phyloP scores from a whole-genome alignment of 2,329 filamentous ascomycete genomes.

The Arthrobotrys musiformis region DNA sequence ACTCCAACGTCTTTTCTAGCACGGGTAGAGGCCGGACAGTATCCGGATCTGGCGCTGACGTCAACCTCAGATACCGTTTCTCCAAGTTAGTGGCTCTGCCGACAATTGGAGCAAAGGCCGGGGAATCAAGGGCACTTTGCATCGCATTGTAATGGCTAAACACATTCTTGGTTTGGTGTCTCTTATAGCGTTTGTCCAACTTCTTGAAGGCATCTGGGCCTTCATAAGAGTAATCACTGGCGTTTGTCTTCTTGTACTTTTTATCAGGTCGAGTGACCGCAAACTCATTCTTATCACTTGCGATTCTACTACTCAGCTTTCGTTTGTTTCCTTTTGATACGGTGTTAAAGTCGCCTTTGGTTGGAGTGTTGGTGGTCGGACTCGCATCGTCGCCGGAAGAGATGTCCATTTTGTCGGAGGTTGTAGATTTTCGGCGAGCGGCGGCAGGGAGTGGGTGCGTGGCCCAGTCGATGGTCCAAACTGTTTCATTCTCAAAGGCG shows the following conservation, averaged over 20 bases:
- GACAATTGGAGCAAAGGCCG: conserved; percentile 72
- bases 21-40: conserved; percentile 85
- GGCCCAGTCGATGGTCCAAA: conserved; percentile 84
- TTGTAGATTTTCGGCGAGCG: conserved; percentile 34
- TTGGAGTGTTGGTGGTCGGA: neutral
- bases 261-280: conserved; percentile 42
- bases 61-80: conserved; percentile 94
- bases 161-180: conserved; percentile 51
- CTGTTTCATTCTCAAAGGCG: conserved; percentile 77
- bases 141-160: conserved; percentile 65
- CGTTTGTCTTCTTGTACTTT: conserved; percentile 57
- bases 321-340: conserved; percentile 43
- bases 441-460: conserved; percentile 74
- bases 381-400: conserved; percentile 47
- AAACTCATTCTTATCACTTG: conserved; percentile 46
- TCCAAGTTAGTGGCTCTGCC: conserved; percentile 86
- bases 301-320: conserved; percentile 54
- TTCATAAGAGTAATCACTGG: conserved; percentile 60
- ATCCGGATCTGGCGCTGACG: conserved; percentile 85
- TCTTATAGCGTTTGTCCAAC: conserved; percentile 47
- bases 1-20: conserved; percentile 83
- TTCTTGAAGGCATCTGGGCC: conserved; percentile 53
- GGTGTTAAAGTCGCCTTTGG: conserved; percentile 16
- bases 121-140: conserved; percentile 66
- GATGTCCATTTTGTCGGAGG: conserved; percentile 48